Base-by-base conservation (phyloP, 129 eudicot species). In the Deinandra increscens region DNA sequence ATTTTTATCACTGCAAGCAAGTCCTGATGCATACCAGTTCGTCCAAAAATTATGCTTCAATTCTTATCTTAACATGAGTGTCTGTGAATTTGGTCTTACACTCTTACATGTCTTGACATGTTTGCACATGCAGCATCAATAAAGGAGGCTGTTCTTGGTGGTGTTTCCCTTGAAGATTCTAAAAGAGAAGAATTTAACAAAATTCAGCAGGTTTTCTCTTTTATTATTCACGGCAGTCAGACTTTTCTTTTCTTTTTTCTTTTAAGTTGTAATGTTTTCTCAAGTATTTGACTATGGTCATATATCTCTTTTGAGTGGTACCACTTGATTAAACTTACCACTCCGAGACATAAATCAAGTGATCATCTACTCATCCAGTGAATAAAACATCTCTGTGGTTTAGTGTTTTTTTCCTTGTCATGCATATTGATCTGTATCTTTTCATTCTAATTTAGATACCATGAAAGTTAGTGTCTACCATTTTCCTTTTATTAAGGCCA, bases 111-210 rank as follows among this genome's bases (percentile, higher is more conserved):
- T 46, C 50, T 37, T 22, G 26, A 69, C 68, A 58, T 62, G 54
- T 76, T 38, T 80, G 58, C 71, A 64, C 59, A 48, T 78, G 84
- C 95, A 93, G 99, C 91, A 51, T 81, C 87, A 76, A 77, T 93
- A 60, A 93, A 87, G 91, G 99, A 87, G 78, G 99, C 99, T 74
- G 92, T 89, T 78, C 89, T 93, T 38, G 82, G 80, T 69, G 99
- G 99, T 80, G 80, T 93, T 74, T 87, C 96, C 34, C 99, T 93
- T 61, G 97, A 93, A 64, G 97, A 85, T 93, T 86, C 86, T 56
- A 90, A 93, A 69, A 87, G 95, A 71, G 99, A 89, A 46, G 78
- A 85, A 75, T 93, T 85, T 62, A 93, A 93, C 81, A 85, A 89
- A 71, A 89, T 89, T 76, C 80, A 89, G 61, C 99, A 92, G 98